phyloP scores from a whole-genome alignment of 768 basidiomycete species.

The Hydnomerulius pinastri region DNA sequence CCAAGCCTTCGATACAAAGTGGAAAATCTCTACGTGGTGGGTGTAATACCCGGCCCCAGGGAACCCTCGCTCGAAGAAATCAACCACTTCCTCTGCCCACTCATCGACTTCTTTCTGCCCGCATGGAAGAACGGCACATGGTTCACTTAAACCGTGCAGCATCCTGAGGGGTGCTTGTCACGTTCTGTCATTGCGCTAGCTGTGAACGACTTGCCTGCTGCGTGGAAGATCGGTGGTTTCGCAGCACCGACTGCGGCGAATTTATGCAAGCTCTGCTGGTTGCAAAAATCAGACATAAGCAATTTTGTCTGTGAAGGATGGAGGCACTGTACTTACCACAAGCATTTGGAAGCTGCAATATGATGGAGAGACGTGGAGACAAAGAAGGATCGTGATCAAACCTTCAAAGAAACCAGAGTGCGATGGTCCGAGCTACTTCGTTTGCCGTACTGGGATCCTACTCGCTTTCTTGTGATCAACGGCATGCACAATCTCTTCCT shows the following conservation, averaged over 20 bases:
- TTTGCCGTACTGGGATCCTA: slow-evolving; percentile 39
- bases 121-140: slow-evolving; percentile 34
- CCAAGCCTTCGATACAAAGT: slow-evolving; percentile 9
- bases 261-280: slow-evolving; percentile 11
- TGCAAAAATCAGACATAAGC: slow-evolving; percentile 13
- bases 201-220: background rate
- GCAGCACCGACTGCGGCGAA: no score
- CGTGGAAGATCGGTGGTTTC: no score
- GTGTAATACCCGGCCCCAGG: slow-evolving; percentile 37
- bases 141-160: slow-evolving; percentile 22
- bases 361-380: slow-evolving; percentile 17
- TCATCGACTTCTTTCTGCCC: slow-evolving; percentile 35
- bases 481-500: slow-evolving; percentile 42
- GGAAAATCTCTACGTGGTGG: slow-evolving; percentile 40
- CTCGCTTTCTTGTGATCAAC: slow-evolving; percentile 32
- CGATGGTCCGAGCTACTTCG: slow-evolving; percentile 31
- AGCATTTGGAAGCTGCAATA: slow-evolving; percentile 18
- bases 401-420: slow-evolving; percentile 23
- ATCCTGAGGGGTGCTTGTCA: slow-evolving; percentile 26
- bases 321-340: slow-evolving; percentile 10
- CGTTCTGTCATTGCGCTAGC: slow-evolving; percentile 27
- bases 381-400: slow-evolving; percentile 5
- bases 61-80: slow-evolving; percentile 33
- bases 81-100: slow-evolving; percentile 34
- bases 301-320: slow-evolving; percentile 30